Percentiles rank a stretch among this genome's conserved stretches.
Evolutionary conservation across 306 rosid genomes (phyloP).

Genomic region (Lathyrus sativus): DNA sequence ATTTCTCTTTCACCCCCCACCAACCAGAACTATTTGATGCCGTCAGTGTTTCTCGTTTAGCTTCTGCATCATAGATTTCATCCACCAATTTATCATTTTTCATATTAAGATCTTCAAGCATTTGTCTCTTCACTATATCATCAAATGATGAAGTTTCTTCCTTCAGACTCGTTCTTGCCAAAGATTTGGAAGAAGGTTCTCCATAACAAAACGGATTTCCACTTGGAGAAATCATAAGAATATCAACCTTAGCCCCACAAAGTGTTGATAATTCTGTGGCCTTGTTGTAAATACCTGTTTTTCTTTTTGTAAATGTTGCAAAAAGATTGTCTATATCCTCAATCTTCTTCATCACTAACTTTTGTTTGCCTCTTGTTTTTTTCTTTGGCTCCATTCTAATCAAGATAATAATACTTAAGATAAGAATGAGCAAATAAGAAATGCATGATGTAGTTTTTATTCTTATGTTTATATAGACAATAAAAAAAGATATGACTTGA

Average conservation of each 20-base stretch:
- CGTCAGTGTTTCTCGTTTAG: not conserved
- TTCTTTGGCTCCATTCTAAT: not conserved
- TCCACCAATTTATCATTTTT: not conserved
- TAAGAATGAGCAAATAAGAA: not conserved
- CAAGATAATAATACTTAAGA: not conserved
- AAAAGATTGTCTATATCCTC: not conserved
- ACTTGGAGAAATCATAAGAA: not conserved
- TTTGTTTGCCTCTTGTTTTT: constrained; percentile 21
- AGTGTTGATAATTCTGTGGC: not conserved
- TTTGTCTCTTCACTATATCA: not conserved
- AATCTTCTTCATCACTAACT: not conserved
- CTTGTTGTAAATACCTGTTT: not conserved
- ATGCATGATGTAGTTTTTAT: not conserved
- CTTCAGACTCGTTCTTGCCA: not conserved
- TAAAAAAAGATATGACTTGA: not conserved
- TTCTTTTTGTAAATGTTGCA: not conserved
- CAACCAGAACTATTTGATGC: not conserved
- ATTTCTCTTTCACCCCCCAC: not conserved
- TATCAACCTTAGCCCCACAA: not conserved
- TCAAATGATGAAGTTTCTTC: not conserved
- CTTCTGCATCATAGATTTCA: not conserved
- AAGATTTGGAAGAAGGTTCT: not conserved
- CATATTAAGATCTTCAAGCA: not conserved
- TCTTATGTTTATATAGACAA: not conserved
- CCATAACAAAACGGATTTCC: constrained; percentile 9